Percentiles rank a stretch among this genome's conserved stretches.
Evolutionary conservation across 2,329 filamentous ascomycete species (phyloP).

Genomic region (Pyrenochaeta sp.): DNA sequence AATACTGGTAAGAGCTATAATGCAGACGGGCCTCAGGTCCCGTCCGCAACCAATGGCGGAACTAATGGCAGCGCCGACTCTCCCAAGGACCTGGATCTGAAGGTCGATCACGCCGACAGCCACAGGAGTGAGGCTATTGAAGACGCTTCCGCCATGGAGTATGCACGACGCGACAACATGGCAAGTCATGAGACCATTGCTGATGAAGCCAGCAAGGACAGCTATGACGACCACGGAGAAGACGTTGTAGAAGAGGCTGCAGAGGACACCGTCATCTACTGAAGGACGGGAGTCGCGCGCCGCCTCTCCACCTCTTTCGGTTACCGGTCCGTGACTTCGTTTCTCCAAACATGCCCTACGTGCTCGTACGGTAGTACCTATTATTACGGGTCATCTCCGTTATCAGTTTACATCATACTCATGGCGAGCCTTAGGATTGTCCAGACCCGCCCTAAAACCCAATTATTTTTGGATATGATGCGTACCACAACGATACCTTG

Average conservation of each 20-base stretch:
- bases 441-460: no score
- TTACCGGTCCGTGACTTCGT: slow-evolving; percentile 2
- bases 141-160: slow-evolving; percentile 16
- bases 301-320: slow-evolving; percentile 1
- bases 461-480: background rate
- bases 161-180: slow-evolving; percentile 24
- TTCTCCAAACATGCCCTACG: background rate
- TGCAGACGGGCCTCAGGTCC: slow-evolving; percentile 26
- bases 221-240: slow-evolving; percentile 74
- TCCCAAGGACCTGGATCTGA: slow-evolving; percentile 33
- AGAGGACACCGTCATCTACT: slow-evolving; percentile 93
- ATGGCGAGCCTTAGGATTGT: no score
- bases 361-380: background rate
- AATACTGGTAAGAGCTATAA: slow-evolving; percentile 33
- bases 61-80: slow-evolving; percentile 30
- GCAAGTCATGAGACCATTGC: slow-evolving; percentile 36
- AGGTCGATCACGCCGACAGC: slow-evolving; percentile 30
- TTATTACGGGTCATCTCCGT: background rate
- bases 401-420: background rate
- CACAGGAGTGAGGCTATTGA: slow-evolving; percentile 26
- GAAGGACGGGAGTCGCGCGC: slow-evolving; percentile 35
- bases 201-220: slow-evolving; percentile 52
- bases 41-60: slow-evolving; percentile 29
- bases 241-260: slow-evolving; percentile 79
- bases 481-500: background rate